Percentiles rank a stretch among this genome's conserved stretches.
phyloP scores from a whole-genome alignment of 2,329 filamentous ascomycete species.

The Cercospora beticola region DNA sequence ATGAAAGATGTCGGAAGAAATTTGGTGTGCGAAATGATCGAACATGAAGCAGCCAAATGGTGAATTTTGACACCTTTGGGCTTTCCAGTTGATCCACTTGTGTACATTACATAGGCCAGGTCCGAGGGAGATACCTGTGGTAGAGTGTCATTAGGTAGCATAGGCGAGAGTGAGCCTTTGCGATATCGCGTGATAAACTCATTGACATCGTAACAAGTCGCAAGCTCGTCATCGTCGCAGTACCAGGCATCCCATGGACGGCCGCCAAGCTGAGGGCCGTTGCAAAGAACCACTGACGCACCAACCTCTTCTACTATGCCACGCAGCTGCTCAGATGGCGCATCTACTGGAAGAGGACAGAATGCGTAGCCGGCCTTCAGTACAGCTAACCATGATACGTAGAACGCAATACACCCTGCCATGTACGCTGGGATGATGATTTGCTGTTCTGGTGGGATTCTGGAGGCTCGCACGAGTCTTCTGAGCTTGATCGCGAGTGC shows the following conservation, averaged over 20 bases:
- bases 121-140: constrained; percentile 27
- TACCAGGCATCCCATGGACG: constrained; percentile 22
- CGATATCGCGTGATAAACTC: constrained; percentile 9
- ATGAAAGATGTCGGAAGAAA: constrained; percentile 13
- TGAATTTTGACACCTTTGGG: constrained; percentile 27
- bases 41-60: constrained; percentile 19
- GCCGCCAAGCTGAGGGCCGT: constrained; percentile 15
- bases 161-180: neutral
- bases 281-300: constrained; percentile 15
- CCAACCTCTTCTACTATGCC: constrained; percentile 22
- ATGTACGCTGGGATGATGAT: constrained; percentile 20
- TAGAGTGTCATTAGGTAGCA: constrained; percentile 1
- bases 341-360: constrained; percentile 19
- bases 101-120: constrained; percentile 29
- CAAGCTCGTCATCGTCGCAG: constrained; percentile 22
- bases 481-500: constrained; percentile 12
- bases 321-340: constrained; percentile 16
- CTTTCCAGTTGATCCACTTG: constrained; percentile 30
- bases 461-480: neutral
- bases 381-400: constrained; percentile 21
- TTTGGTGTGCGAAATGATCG: constrained; percentile 19
- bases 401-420: constrained; percentile 17
- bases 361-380: constrained; percentile 21
- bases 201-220: constrained; percentile 15
- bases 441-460: neutral